These are phyloP conservation scores for Chlamydomonas incerta DNA, from an alignment of 139 green algal species.

Conservation along the genomic window DNA sequence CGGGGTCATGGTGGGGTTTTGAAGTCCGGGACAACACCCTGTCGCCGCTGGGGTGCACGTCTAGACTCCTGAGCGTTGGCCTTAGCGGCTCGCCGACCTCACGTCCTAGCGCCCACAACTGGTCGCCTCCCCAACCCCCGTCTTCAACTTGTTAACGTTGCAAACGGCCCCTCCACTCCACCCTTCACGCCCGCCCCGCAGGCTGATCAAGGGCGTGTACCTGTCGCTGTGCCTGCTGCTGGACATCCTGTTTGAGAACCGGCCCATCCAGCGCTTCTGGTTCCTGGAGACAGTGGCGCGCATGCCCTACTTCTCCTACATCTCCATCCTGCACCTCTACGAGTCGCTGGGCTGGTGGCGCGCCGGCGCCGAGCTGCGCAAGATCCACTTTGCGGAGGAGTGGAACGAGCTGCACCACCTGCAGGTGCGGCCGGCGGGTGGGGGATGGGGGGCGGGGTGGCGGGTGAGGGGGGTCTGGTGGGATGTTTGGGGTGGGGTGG, in stretches of 20 bases:
- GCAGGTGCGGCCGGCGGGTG: slow-evolving; percentile 10
- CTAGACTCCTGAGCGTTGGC: too few species aligned
- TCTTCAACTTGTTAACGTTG: too few species aligned
- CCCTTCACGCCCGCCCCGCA: neutral
- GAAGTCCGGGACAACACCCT: too few species aligned
- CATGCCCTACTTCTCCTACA: slow-evolving; percentile 96
- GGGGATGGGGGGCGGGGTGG: too few species aligned
- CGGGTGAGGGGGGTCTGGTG: neutral
- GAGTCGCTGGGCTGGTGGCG: slow-evolving; percentile 93
- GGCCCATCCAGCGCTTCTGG: slow-evolving; percentile 82
- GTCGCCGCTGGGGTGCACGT: too few species aligned
- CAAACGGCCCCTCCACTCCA: neutral
- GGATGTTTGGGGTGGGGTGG: too few species aligned
- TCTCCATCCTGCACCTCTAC: slow-evolving; percentile 95
- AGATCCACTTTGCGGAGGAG: slow-evolving; percentile 91
- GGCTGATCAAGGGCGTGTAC: slow-evolving; percentile 73
- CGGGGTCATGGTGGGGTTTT: too few species aligned
- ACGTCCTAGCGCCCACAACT: too few species aligned
- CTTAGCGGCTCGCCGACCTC: too few species aligned
- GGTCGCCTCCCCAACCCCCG: too few species aligned
- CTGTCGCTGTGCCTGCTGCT: slow-evolving; percentile 75
- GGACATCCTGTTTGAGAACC: slow-evolving; percentile 80
- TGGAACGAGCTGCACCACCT: slow-evolving; percentile 94
- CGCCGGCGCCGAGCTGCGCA: slow-evolving; percentile 77
- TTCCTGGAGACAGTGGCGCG: slow-evolving; percentile 77